These are phyloP conservation scores for Neonectria coccinea DNA, from an alignment of 2,329 filamentous ascomycete species.

Conservation along the genomic window DNA sequence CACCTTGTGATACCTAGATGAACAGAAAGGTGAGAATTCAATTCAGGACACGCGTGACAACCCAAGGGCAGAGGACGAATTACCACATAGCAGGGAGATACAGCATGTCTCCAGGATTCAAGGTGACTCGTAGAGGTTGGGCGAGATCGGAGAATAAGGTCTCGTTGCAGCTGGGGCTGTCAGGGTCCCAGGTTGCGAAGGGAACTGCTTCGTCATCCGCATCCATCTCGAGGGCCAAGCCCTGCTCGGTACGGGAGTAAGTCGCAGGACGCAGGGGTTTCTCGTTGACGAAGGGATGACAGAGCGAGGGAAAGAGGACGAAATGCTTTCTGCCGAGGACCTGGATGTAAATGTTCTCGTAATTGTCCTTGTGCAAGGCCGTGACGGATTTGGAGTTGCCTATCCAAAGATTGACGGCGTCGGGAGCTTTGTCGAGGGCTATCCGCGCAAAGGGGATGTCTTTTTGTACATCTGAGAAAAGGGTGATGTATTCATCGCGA, in stretches of 20 bases:
- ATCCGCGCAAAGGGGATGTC: conserved; percentile 79
- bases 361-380: conserved; percentile 83
- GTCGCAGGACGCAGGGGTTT: conserved; percentile 65
- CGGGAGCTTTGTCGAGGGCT: conserved; percentile 73
- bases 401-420: conserved; percentile 87
- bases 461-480: conserved; percentile 72
- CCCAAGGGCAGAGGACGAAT: conserved; percentile 37
- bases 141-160: conserved; percentile 72
- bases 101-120: conserved; percentile 81
- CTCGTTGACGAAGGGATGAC: conserved; percentile 77
- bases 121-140: conserved; percentile 72
- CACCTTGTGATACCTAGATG: conserved; percentile 79
- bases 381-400: conserved; percentile 78
- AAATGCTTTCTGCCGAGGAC: conserved; percentile 80
- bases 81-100: conserved; percentile 86
- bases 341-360: conserved; percentile 88
- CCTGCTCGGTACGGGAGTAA: conserved; percentile 60
- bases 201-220: conserved; percentile 61
- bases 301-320: conserved; percentile 77
- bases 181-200: conserved; percentile 81
- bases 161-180: conserved; percentile 60
- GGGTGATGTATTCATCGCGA: conserved; percentile 74
- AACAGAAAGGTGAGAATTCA: neutral
- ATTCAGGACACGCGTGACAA: neutral
- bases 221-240: conserved; percentile 52